phyloP scores from a whole-genome alignment of 495 filamentous ascomycete genomes.

The Penicillium riverlandense region DNA sequence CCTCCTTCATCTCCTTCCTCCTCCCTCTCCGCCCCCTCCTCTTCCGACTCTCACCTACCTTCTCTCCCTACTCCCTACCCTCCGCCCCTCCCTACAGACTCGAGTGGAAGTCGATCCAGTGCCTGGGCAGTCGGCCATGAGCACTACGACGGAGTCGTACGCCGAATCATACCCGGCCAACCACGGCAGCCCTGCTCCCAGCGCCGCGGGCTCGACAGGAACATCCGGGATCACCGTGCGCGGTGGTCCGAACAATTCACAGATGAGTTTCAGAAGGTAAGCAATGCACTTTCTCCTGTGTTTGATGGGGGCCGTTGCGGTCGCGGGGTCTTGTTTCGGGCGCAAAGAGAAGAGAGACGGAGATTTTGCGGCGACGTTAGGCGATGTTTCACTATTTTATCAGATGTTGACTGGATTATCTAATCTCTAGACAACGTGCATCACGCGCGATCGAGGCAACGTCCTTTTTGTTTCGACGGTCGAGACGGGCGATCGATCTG shows the following conservation, averaged over 20 bases:
- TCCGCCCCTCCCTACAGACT: too few relatives aligned
- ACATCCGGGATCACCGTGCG: slow-evolving; percentile 35
- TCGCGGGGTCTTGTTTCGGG: background rate
- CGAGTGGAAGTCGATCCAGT: too few relatives aligned
- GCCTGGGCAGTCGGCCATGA: slow-evolving; percentile 23
- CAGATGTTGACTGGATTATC: slow-evolving; percentile 26
- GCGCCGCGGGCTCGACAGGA: slow-evolving; percentile 35
- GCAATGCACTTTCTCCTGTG: slow-evolving; percentile 10
- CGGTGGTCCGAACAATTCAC: slow-evolving; percentile 35
- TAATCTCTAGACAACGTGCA: slow-evolving; percentile 71
- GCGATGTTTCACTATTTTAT: slow-evolving; percentile 1
- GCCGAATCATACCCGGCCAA: slow-evolving; percentile 21
- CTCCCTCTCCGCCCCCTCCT: slow-evolving; percentile 19
- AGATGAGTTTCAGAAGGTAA: slow-evolving; percentile 73
- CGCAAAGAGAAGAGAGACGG: background rate
- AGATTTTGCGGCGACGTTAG: too few relatives aligned
- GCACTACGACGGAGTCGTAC: slow-evolving; percentile 27
- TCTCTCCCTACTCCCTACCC: background rate
- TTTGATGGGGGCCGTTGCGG: background rate
- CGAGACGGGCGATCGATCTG: slow-evolving; percentile 28
- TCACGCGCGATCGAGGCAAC: slow-evolving; percentile 91
- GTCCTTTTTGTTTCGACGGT: slow-evolving; percentile 32
- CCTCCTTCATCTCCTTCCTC: slow-evolving; percentile 10
- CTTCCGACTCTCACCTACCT: slow-evolving; percentile 9
- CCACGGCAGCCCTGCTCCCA: slow-evolving; percentile 31